Evolutionary conservation across 139 green algal genomes (phyloP).

Genomic region (Micromonas commoda): DNA sequence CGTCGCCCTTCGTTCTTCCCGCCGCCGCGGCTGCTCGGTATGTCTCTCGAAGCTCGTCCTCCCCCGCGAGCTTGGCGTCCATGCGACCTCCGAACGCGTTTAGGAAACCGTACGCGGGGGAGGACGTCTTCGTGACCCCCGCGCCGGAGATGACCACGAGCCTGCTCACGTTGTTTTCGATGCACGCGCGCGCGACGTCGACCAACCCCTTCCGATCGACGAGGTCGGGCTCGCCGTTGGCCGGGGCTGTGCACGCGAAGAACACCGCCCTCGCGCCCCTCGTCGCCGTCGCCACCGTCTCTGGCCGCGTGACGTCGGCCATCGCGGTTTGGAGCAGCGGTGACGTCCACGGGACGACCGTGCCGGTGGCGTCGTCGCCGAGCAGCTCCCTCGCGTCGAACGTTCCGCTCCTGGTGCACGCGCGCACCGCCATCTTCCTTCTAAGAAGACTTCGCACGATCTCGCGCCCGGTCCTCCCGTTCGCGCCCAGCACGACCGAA

Average conservation of each 20-base stretch:
- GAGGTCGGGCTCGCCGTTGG: not conserved
- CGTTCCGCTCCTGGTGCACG: not conserved
- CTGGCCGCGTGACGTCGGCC: too few species aligned
- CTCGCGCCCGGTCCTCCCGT: not conserved
- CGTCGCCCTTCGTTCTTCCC: too few species aligned
- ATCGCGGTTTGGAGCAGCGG: not conserved
- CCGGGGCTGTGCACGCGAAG: not conserved
- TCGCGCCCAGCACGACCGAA: not conserved
- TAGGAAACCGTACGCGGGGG: not conserved
- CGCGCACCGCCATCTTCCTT: not conserved
- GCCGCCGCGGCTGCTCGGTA: not conserved
- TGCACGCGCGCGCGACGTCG: constrained; percentile 12
- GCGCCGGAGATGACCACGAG: not conserved
- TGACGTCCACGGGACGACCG: not conserved
- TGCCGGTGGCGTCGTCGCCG: not conserved
- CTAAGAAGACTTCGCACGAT: not conserved
- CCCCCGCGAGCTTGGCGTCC: not conserved
- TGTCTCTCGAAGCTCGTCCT: not conserved
- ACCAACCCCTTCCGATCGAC: not conserved
- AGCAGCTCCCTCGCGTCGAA: too few species aligned
- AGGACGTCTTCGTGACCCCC: not conserved
- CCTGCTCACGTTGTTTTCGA: not conserved
- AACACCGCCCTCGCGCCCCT: not conserved
- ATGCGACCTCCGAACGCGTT: not conserved
- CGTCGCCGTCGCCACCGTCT: not conserved